Base-by-base conservation (phyloP, 495 filamentous ascomycete genomes). In the Penicillium cinerascens region DNA sequence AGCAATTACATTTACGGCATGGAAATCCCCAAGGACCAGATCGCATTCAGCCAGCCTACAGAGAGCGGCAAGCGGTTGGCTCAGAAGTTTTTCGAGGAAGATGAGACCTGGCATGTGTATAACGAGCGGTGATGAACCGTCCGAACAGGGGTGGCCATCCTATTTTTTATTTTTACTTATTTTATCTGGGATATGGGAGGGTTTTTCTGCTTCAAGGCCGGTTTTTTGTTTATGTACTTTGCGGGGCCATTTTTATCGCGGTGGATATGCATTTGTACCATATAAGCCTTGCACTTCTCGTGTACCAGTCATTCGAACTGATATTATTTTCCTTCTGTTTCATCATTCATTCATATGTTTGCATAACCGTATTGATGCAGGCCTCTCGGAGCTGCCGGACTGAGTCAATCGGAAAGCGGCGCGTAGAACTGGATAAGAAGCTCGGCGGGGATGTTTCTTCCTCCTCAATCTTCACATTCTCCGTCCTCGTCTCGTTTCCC, bases 21-120 rank as follows among this genome's bases (percentile, higher is more conserved):
- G 75, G 76, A 78, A 52, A 76, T 86, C 36, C 73, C 79, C 29
- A 87, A 85, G 67, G 70, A 76, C 25, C 64, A 77, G 56, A 76
- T 89, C 26, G 86, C 86, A 18, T 89, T 89, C 63, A 88, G 84
- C 61, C 87, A 89, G 59, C 84, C 85, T n/a, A 89, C 86, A 2
- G 84, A 84, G 60, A 87, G 82, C 60, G 86, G 86, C 20, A 78
- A 75, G 20, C 58, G 63, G 36, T 69, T 89, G 52, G 86, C 87
- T 10, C 74, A 79, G 64, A 76, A 74, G 37, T 89, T 86, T 70
- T 88, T 87, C 52, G 78, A 77, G 29, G 65, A 54, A 2, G 67
- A 74, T 37, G 68, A 69, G 49, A 71, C 69, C 43, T 81, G 78
- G 78, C 75, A 75, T 70, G 76, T 80, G 35, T 81, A 80, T 65